Evolutionary conservation across 495 filamentous ascomycete species (phyloP), one percentile per base, ranked within the genome.

Genomic region (Entonaema liquescens): DNA sequence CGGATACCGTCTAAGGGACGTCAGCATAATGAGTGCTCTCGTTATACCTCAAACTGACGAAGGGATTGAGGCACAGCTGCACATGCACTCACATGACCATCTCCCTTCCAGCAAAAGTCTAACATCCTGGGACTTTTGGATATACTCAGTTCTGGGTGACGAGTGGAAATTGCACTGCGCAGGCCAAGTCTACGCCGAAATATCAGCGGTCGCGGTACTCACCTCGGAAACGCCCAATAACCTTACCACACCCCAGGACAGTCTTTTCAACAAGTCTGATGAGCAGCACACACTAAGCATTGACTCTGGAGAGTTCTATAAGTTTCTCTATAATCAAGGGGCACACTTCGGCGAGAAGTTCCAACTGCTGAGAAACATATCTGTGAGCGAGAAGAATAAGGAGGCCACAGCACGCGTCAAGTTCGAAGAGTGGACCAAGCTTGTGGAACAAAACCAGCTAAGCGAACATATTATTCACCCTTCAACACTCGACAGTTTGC

Each of bases 31-130:
- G 11, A 73, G 71, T 54, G 82, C 79, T 0, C 61, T 83, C 25
- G 67, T 79, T n/a, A 44, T 83, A n/a, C 81, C 82, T 0, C 75
- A 78, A 17, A 71, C 52, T 11, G 73, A 77, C 52, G 67, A 77
- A 21, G 79, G 80, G 0, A 15, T 62, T 15, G 68, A 71, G 25
- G 50, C 50, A 2, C 68, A 71, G 33, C 15, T 71, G 3, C 50
- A 50, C 31, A 53, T 71, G 25, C 56, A 66, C 13, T 19, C 55
- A 2, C 35, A 15, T 21, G 36, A n/a, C 15, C 35, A 21, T 19
- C 23, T 25, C 0, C 35, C 13, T 36, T 26, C 21, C 1, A 33
- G 26, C 1, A 19, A 49, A 6, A 21, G 15, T 15, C 17, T n/a
- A 59, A 9, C 31, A 29, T 42, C 38, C 5, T 58, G 64, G 55